phyloP scores from a whole-genome alignment of 768 basidiomycete species.

The Naematelia encephala region DNA sequence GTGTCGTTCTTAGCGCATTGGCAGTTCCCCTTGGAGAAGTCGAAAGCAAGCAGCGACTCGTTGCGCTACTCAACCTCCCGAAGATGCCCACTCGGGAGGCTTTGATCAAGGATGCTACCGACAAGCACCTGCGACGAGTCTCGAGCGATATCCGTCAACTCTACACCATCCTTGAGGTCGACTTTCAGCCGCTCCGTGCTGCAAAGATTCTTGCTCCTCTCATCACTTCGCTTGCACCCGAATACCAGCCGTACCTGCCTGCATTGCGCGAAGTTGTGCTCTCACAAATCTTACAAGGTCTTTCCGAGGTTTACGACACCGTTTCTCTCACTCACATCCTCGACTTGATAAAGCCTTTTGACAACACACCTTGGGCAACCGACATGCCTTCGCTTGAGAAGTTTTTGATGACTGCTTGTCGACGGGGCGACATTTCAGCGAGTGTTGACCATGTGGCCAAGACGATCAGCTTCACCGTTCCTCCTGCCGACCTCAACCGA shows the following conservation, averaged over 20 bases:
- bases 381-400: slow-evolving; percentile 76
- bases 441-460: slow-evolving; percentile 84
- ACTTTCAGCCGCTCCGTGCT: slow-evolving; percentile 86
- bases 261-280: slow-evolving; percentile 87
- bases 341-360: slow-evolving; percentile 68
- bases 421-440: slow-evolving; percentile 78
- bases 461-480: slow-evolving; percentile 69
- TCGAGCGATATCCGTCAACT: slow-evolving; percentile 70
- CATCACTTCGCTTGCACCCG: slow-evolving; percentile 56
- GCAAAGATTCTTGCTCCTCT: slow-evolving; percentile 75
- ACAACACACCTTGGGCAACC: slow-evolving; percentile 55
- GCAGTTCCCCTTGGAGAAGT: slow-evolving; percentile 74
- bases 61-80: slow-evolving; percentile 76
- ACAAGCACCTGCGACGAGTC: slow-evolving; percentile 71
- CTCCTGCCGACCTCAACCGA: slow-evolving; percentile 55
- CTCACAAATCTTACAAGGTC: slow-evolving; percentile 82
- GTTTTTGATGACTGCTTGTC: slow-evolving; percentile 88
- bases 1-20: slow-evolving; percentile 86
- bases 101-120: slow-evolving; percentile 80
- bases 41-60: slow-evolving; percentile 67
- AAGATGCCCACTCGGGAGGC: slow-evolving; percentile 82
- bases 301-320: slow-evolving; percentile 86
- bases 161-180: slow-evolving; percentile 84
- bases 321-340: slow-evolving; percentile 76
- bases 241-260: slow-evolving; percentile 78